These are phyloP conservation scores for Oryza coarctata DNA, from an alignment of 176 grass and related monocot genomes.

Conservation along the genomic window DNA sequence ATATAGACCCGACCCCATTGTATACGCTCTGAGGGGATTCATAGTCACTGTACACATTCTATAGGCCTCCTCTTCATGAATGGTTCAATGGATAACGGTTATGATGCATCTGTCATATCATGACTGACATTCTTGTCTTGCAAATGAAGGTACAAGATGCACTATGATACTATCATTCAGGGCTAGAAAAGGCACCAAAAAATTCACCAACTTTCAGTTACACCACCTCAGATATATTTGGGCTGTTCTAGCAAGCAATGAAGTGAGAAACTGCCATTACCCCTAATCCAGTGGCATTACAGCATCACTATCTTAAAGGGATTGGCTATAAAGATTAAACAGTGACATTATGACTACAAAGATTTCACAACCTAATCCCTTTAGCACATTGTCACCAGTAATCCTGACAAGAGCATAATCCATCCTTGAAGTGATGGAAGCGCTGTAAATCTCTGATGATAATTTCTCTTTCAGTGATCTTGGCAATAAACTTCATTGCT, in stretches of 20 bases:
- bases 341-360: slow-evolving; percentile 3
- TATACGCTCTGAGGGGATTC: no score
- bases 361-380: slow-evolving; percentile 1
- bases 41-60: no score
- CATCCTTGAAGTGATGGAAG: slow-evolving; percentile 88
- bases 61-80: slow-evolving; percentile 3
- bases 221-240: not conserved
- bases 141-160: not conserved
- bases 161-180: not conserved
- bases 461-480: slow-evolving; percentile 65
- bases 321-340: slow-evolving; percentile 16
- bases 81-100: not conserved
- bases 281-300: not conserved
- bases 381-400: slow-evolving; percentile 60
- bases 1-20: no score
- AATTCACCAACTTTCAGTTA: not conserved
- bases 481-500: slow-evolving; percentile 74
- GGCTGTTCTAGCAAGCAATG: not conserved
- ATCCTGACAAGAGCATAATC: slow-evolving; percentile 79
- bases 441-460: slow-evolving; percentile 74
- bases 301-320: slow-evolving; percentile 9
- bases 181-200: not conserved
- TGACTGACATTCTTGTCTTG: slow-evolving; percentile 4
- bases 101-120: not conserved
- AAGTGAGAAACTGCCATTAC: not conserved